Conservation (phyloP, 2,329 filamentous ascomycete species). For the Aspergillus sergii region DNA sequence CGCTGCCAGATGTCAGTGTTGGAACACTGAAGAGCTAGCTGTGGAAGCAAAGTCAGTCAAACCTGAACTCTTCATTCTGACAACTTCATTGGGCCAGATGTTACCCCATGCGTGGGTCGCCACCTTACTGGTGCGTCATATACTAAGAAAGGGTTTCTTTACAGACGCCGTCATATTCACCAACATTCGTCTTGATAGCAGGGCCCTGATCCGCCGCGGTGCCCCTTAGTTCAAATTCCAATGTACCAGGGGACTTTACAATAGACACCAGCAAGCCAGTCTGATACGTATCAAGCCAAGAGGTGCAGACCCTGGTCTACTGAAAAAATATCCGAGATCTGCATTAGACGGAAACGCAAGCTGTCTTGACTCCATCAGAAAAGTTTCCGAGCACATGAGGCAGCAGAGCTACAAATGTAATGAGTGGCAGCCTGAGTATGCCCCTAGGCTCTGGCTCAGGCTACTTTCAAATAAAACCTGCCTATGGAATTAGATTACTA, state of each 20-base stretch:
- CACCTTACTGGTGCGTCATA: background rate
- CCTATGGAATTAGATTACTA: background rate
- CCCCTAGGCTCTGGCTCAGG: background rate
- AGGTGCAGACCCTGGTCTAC: background rate
- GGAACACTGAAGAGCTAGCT: background rate
- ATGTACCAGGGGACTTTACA: too few species aligned
- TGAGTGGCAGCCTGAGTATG: background rate
- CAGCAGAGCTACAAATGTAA: background rate
- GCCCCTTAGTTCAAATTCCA: background rate
- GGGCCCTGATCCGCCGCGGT: background rate
- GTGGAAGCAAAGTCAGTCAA: background rate
- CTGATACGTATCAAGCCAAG: background rate
- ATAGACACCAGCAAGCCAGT: background rate
- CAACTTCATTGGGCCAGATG: background rate
- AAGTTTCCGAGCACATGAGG: background rate
- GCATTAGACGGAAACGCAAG: background rate
- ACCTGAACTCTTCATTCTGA: background rate
- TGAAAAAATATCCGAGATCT: background rate
- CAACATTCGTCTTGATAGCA: background rate
- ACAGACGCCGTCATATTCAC: background rate
- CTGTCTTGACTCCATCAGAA: background rate
- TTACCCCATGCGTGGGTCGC: background rate
- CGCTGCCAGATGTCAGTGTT: background rate
- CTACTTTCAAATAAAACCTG: background rate
- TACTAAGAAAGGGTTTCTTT: background rate